Base-by-base conservation (phyloP, 2,329 filamentous ascomycete genomes). In the Penicillium sp. region DNA sequence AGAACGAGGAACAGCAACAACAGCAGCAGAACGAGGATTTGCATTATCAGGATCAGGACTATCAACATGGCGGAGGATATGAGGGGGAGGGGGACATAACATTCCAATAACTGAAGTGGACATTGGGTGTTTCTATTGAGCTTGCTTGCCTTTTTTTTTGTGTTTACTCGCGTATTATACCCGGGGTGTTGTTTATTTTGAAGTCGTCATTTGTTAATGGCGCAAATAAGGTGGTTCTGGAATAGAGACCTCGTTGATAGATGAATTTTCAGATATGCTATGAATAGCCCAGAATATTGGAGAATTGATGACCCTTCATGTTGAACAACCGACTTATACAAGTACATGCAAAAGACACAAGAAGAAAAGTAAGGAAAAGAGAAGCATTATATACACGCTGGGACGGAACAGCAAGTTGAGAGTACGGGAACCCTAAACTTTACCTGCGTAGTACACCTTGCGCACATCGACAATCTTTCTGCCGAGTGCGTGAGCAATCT, bases 391-490 rank as follows among this genome's bases (percentile, higher is more conserved):
- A 67, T 62, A 64, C 64, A 65, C 55, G 61, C 56, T 59, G 59
- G 51, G 43, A 56, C 48, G 54, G 56, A 47, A 57, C 55, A 49
- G 50, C 49, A 49, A 51, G 55, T 47, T 14, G 51, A 40, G 57
- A 32, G 18, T n/a, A 42, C 19, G 16, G 40, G 36, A 45, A 16
- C 39, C 50, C 69, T 84, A 82, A 73, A 88, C 81, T 74, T 81
- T 82, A 36, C 91, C 91, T 48, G 90, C 91, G 76, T 97, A 97
- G 79, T 99, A 99, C 68, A 97, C 94, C 80, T 94, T 97, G 65
- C 94, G 82, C 61, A 93, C 90, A 78, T 99, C 94, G 32, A 99
- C 91, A 69, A 99, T 73, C 83, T 99, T 99, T 83, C 90, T 93
- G 57, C 94, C 93, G 61, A 92, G 80, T 48, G 91, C 93, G 46